A percentile compares a stretch with the other conserved stretches of the same genome.
Conservation (phyloP, 495 filamentous ascomycete genomes). For the Diplogelasinospora grovesii region DNA sequence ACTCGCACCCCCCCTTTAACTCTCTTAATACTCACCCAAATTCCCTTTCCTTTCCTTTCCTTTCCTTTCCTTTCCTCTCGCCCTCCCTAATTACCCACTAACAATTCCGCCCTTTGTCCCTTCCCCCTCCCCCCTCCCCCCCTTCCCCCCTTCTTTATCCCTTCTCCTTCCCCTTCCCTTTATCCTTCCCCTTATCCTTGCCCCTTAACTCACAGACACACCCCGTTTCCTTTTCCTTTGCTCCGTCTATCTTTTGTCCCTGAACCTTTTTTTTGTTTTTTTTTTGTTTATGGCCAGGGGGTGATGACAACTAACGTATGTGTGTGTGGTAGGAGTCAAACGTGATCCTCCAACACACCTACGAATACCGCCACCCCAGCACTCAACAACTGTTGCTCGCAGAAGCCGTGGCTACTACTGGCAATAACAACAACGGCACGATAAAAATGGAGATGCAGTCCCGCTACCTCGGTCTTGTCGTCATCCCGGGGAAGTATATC, state of each 20-base stretch:
- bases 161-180: too few relatives aligned
- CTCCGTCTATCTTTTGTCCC: too few relatives aligned
- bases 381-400: too few relatives aligned
- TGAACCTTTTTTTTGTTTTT: too few relatives aligned
- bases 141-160: background rate
- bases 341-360: constrained; percentile 73
- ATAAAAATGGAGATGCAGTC: constrained; percentile 68
- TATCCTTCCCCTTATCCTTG: too few relatives aligned
- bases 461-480: constrained; percentile 82
- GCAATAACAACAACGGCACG: constrained; percentile 24
- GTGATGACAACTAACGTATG: too few relatives aligned
- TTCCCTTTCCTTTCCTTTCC: background rate
- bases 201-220: background rate
- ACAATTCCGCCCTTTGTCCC: too few relatives aligned
- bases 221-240: too few relatives aligned
- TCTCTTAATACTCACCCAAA: background rate
- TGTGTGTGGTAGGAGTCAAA: constrained; percentile 59
- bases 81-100: background rate
- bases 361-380: constrained; percentile 82
- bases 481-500: constrained; percentile 81
- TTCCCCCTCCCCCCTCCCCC: background rate
- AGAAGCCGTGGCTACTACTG: constrained; percentile 34
- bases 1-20: background rate
- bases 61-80: background rate
- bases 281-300: too few relatives aligned